Percentiles rank a stretch among this genome's conserved stretches.
Conservation (phyloP, 2,329 filamentous ascomycete species). For the Curvularia eragrostidis region DNA sequence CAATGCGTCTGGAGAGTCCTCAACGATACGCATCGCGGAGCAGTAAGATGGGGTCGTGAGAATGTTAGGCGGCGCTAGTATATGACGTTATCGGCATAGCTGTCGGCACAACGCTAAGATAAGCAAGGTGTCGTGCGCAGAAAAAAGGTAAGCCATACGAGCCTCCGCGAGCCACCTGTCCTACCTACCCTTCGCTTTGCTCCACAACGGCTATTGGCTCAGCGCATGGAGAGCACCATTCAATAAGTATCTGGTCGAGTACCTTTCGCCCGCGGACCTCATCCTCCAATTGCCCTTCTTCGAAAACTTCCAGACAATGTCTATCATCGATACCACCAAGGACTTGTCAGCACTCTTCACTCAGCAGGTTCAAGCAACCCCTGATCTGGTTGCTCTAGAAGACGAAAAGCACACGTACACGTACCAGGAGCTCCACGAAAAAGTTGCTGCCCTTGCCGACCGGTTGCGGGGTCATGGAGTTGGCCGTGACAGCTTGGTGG, state of each 20-base stretch:
- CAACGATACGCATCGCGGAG: constrained; percentile 19
- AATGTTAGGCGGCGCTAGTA: constrained; percentile 19
- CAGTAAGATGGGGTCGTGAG: constrained; percentile 23
- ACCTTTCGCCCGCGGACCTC: constrained; percentile 13
- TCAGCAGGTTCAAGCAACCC: constrained; percentile 71
- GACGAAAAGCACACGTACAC: constrained; percentile 72
- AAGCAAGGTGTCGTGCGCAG: constrained; percentile 15
- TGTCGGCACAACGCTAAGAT: constrained; percentile 18
- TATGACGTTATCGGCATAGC: constrained; percentile 31
- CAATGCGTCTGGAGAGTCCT: constrained; percentile 5
- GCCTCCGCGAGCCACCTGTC: constrained; percentile 26
- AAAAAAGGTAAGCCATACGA: constrained; percentile 23
- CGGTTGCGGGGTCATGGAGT: constrained; percentile 72
- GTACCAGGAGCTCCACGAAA: constrained; percentile 73
- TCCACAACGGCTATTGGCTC: constrained; percentile 22
- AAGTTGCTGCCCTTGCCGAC: constrained; percentile 69
- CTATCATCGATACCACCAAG: constrained; percentile 72
- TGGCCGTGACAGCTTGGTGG: constrained; percentile 74
- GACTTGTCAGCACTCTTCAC: constrained; percentile 76
- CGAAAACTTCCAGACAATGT: constrained; percentile 55
- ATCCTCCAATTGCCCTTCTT: constrained; percentile 13
- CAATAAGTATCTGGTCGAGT: constrained; percentile 31
- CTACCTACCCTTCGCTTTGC: constrained; percentile 27
- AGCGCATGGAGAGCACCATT: constrained; percentile 20
- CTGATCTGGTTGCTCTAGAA: constrained; percentile 73